These are phyloP conservation scores for Starmera amethionina DNA, from an alignment of 805 yeast species.

Conservation along the genomic window DNA sequence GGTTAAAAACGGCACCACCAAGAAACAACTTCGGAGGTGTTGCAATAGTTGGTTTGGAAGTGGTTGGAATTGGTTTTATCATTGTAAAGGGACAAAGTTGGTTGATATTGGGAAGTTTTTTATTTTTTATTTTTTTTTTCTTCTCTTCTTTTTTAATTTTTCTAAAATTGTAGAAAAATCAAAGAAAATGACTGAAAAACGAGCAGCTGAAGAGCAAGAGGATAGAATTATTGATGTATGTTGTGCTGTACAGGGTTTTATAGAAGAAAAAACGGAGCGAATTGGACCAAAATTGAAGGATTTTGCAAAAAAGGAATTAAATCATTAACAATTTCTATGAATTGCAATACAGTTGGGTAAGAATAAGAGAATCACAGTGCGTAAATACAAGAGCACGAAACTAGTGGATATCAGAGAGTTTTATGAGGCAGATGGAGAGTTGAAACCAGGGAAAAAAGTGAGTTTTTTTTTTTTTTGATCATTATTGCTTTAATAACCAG, in stretches of 20 bases:
- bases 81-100: background rate
- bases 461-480: conserved; percentile 4
- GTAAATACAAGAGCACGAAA: conserved; percentile 55
- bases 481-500: background rate
- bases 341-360: conserved; percentile 33
- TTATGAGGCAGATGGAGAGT: conserved; percentile 53
- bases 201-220: conserved; percentile 1
- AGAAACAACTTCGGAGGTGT: conserved; percentile 51
- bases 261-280: background rate
- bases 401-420: conserved; percentile 81
- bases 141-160: no score
- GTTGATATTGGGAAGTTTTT: background rate
- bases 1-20: conserved; percentile 87
- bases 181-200: conserved; percentile 1
- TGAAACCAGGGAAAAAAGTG: conserved; percentile 74
- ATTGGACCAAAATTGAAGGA: no score
- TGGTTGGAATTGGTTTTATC: background rate
- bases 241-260: no score
- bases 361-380: conserved; percentile 63
- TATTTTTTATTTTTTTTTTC: background rate
- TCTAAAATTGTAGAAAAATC: no score
- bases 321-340: no score
- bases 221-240: conserved; percentile 4
- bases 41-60: conserved; percentile 1
- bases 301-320: no score